phyloP scores from a whole-genome alignment of 768 basidiomycete species.

The Nevesoporus exiguus region DNA sequence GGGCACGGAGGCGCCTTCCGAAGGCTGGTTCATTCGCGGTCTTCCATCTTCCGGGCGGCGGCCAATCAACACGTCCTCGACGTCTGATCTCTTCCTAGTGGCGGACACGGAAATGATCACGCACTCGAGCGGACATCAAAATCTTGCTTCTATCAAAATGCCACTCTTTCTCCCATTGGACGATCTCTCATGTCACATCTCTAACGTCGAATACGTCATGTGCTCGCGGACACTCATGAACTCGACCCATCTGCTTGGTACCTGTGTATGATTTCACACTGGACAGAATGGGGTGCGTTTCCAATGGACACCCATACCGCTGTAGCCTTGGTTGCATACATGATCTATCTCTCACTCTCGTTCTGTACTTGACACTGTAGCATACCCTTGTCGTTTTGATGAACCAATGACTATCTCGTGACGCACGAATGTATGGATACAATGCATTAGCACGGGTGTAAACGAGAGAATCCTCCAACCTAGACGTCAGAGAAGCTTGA shows the following conservation, averaged over 20 bases:
- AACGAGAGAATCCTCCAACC: not conserved
- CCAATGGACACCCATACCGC: constrained; percentile 21
- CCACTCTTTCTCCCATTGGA: constrained; percentile 19
- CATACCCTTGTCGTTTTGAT: constrained; percentile 27
- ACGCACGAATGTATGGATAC: constrained; percentile 6
- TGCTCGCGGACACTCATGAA: constrained; percentile 23
- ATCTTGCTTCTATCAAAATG: constrained; percentile 21
- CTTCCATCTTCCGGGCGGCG: constrained; percentile 39
- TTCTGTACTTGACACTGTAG: constrained; percentile 30
- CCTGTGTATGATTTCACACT: constrained; percentile 3
- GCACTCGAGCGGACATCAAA: constrained; percentile 19
- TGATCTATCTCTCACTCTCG: constrained; percentile 30
- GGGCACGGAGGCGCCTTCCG: constrained; percentile 36
- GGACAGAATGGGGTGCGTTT: constrained; percentile 19
- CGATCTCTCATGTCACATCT: constrained; percentile 26
- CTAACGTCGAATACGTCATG: constrained; percentile 20
- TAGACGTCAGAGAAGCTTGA: constrained; percentile 46
- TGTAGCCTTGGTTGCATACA: constrained; percentile 25
- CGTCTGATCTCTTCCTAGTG: constrained; percentile 17
- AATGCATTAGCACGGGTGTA: not conserved
- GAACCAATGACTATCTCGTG: constrained; percentile 13
- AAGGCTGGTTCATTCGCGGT: constrained; percentile 43
- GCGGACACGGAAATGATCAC: constrained; percentile 10
- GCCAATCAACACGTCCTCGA: constrained; percentile 26
- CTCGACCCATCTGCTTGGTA: constrained; percentile 1